Base-by-base conservation (phyloP, 148 eudicot species). In the Rhododendron ovatum region DNA sequence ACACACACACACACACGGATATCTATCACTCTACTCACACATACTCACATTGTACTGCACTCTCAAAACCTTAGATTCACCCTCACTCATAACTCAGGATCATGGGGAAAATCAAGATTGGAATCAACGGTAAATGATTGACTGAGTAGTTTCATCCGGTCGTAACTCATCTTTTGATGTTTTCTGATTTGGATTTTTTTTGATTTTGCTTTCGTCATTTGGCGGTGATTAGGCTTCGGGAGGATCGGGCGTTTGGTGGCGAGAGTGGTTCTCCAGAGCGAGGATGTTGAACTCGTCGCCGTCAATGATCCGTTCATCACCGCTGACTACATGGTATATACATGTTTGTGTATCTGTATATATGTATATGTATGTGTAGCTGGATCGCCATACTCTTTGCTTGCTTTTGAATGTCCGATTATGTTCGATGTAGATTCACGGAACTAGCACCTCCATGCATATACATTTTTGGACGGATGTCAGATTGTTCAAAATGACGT, bases 161-260 rank as follows among this genome's bases (percentile, higher is more conserved):
- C 45, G 41, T 2, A 41, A 10, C 39, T 13, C 30, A 3, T 7
- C 0, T 13, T 47, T 35, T 20, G 20, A 17, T 13, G 33, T 33
- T 24, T 78, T 24, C 24, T 41, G 65, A 20, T 33, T 57, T 75
- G 22, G 7, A 43, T 14, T 35, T 53, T 48, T 35, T 53, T 35
- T 53, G 24, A 50, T 13, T 43, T 35, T 77, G 9, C 15, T n/a
- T 24, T 7, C 28, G 43, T 69, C 37, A 13, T 67, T 24, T 63
- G 69, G 61, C 10, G 39, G 39, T 45, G 18, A 13, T 26, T 67
- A 91, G 95, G 95, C 13, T 93, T 93, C 63, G 95, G 95, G 91
- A 93, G 95, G 61, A 93, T 93, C 30, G 94, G 95, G 3, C 93
- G 95, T 55, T 87, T 93, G 91, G 95, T 93, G 80, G 95, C 95